A percentile compares a stretch with the other conserved stretches of the same genome.
These are phyloP conservation scores for Ophiostoma angusticollis DNA, from an alignment of 2,329 filamentous ascomycete species.

Conservation along the genomic window DNA sequence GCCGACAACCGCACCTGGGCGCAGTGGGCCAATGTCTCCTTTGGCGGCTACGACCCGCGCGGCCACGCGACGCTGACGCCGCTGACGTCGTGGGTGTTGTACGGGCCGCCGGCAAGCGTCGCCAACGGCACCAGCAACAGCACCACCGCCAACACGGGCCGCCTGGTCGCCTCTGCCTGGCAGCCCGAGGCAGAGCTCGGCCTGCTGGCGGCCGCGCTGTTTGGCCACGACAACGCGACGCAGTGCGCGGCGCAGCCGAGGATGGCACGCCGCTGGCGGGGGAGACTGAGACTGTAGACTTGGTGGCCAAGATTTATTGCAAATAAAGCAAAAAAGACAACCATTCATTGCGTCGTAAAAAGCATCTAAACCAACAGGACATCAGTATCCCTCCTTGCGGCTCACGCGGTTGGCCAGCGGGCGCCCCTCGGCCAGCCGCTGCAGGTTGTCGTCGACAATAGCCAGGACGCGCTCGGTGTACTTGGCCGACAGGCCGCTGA, in stretches of 20 bases:
- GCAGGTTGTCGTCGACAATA: constrained; percentile 30
- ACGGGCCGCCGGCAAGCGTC: constrained; percentile 23
- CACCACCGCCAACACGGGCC: too few species aligned
- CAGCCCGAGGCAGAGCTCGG: constrained; percentile 5
- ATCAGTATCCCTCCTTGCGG: constrained; percentile 15
- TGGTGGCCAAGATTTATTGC: too few species aligned
- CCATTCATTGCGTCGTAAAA: too few species aligned
- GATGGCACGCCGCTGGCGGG: background rate
- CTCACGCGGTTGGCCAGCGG: constrained; percentile 14
- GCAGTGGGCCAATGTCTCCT: constrained; percentile 14
- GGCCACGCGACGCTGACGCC: constrained; percentile 21
- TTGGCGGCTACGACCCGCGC: constrained; percentile 4
- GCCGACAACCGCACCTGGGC: constrained; percentile 4
- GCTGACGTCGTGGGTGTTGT: constrained; percentile 28
- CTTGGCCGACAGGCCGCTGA: constrained; percentile 29
- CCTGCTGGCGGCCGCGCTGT: constrained; percentile 1
- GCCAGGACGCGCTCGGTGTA: constrained; percentile 29
- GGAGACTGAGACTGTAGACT: too few species aligned
- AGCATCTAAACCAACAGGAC: too few species aligned
- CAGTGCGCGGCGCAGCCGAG: background rate
- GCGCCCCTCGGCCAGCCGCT: constrained; percentile 11
- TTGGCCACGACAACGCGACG: constrained; percentile 1
- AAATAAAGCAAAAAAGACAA: too few species aligned
- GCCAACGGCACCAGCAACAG: too few species aligned
- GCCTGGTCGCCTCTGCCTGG: constrained; percentile 4